These are phyloP conservation scores for Rubus parviflorus DNA, from an alignment of 306 rosid species.

Conservation along the genomic window DNA sequence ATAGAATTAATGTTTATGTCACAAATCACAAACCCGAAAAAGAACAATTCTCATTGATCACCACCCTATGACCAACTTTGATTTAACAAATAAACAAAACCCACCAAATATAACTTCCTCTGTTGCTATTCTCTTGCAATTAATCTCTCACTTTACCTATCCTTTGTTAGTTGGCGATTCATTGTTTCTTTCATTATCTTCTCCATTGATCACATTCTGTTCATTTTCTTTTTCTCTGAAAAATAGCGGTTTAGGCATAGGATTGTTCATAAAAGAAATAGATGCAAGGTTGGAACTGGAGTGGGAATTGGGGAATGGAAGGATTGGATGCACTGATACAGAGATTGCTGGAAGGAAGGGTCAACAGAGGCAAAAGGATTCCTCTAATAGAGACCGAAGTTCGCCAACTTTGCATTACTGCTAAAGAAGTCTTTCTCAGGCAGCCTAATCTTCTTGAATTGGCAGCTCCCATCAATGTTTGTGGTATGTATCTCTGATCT, in stretches of 20 bases:
- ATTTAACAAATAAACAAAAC: neutral
- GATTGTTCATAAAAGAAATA: neutral
- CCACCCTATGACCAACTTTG: slow-evolving; percentile 9
- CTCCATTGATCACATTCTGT: neutral
- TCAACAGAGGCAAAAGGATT: slow-evolving; percentile 63
- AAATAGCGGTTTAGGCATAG: neutral
- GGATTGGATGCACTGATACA: slow-evolving; percentile 79
- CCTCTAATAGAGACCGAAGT: slow-evolving; percentile 72
- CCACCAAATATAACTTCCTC: slow-evolving; percentile 8
- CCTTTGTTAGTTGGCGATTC: slow-evolving; percentile 1
- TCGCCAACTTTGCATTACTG: slow-evolving; percentile 65
- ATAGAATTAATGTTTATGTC: slow-evolving; percentile 21
- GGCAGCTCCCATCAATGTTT: slow-evolving; percentile 89
- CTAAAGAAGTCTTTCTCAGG: slow-evolving; percentile 67
- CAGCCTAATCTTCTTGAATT: slow-evolving; percentile 82
- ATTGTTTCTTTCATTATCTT: neutral
- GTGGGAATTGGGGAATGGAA: slow-evolving; percentile 55
- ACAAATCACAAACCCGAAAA: slow-evolving; percentile 11
- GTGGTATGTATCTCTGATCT: slow-evolving; percentile 45
- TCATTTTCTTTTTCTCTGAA: neutral
- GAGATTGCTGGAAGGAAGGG: slow-evolving; percentile 71
- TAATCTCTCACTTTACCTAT: neutral
- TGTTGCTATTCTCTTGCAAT: neutral
- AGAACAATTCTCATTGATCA: neutral
- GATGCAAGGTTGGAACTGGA: neutral